Base-by-base conservation (phyloP, 148 eudicot species). In the Linanthus parryae region DNA sequence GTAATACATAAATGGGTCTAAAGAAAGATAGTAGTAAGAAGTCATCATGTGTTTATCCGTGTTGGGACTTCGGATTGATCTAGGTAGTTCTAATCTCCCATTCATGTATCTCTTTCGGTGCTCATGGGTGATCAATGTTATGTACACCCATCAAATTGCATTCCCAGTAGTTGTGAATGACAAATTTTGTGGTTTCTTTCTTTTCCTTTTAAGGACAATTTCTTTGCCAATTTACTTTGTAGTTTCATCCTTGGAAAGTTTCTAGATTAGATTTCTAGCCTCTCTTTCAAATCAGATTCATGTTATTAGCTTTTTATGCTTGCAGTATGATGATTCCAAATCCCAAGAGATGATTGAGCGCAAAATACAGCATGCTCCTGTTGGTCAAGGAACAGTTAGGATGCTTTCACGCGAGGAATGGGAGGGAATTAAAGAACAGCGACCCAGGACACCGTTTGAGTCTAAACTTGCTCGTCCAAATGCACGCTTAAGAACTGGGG, bases 381-480 rank as follows among this genome's bases (percentile, higher is more conserved):
- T 88, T 65, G 97, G 78, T 46, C 88, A 80, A 59, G 97, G 97
- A 39, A 80, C 85, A 2, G 84, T 90, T 30, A 76, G 95, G 71
- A 90, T 90, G 95, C 85, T 90, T 39, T 73, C 66, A 37, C 85
- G 73, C 44, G 97, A 90, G 68, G 97, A 90, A 56, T 90, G 97
- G 97, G 97, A 82, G 30, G 75, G 67, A 56, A 70, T 85, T 16
- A 78, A 76, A 53, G 97, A 90, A 63, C 74, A 85, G 42, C 67
- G 97, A 63, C 97, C 97, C 44, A 76, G 92, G 54, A 90, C 95
- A 44, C 97, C 97, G 24, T 90, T 90, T 67, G 97, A 90, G 62
- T 90, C 97, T 29, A 80, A 80, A 67, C 85, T 90, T 55, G 84
- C 97, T 52, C 88, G 85, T 55, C 88, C 97, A 48, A 85, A 85